These are phyloP conservation scores for Tuber aestivum DNA, from an alignment of 495 filamentous ascomycete genomes.

Conservation along the genomic window DNA sequence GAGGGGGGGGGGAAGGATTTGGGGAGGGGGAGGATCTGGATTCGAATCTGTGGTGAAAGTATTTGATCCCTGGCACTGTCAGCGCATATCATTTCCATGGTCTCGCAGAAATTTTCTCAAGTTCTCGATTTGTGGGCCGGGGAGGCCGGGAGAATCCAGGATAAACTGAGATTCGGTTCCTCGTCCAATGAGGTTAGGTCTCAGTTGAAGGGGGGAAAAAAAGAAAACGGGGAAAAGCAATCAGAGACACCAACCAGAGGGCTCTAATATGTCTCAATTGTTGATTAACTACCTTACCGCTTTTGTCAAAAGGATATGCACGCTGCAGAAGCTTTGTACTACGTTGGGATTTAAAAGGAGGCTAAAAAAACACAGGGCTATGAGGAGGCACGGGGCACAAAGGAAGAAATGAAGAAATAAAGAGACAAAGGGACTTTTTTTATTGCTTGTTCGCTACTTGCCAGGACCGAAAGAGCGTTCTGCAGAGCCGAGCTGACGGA, in stretches of 20 bases:
- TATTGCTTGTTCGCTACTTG: background rate
- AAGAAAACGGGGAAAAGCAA: constrained; percentile 30
- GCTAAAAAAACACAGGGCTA: background rate
- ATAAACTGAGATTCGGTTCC: constrained; percentile 29
- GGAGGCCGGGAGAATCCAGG: constrained; percentile 32
- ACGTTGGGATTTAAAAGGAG: background rate
- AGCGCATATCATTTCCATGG: constrained; percentile 26
- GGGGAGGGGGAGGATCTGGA: constrained; percentile 30
- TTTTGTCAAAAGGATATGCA: background rate
- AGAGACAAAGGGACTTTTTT: constrained; percentile 25
- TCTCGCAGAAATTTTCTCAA: constrained; percentile 7
- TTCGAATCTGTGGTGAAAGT: constrained; percentile 21
- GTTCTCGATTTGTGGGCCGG: constrained; percentile 29
- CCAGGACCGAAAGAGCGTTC: background rate
- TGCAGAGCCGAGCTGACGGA: background rate
- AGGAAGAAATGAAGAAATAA: constrained; percentile 18
- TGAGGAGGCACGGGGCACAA: constrained; percentile 5
- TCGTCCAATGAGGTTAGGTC: constrained; percentile 18
- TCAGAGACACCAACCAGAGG: constrained; percentile 26
- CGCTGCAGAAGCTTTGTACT: background rate
- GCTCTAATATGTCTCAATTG: constrained; percentile 23
- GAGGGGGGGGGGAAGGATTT: constrained; percentile 26
- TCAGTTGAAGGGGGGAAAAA: constrained; percentile 10
- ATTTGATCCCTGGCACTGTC: constrained; percentile 30
- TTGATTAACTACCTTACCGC: background rate